Evolutionary conservation across 768 basidiomycete genomes (phyloP), one percentile per base, ranked within the genome.

Genomic region (Porphyrellus cyaneotinctus): DNA sequence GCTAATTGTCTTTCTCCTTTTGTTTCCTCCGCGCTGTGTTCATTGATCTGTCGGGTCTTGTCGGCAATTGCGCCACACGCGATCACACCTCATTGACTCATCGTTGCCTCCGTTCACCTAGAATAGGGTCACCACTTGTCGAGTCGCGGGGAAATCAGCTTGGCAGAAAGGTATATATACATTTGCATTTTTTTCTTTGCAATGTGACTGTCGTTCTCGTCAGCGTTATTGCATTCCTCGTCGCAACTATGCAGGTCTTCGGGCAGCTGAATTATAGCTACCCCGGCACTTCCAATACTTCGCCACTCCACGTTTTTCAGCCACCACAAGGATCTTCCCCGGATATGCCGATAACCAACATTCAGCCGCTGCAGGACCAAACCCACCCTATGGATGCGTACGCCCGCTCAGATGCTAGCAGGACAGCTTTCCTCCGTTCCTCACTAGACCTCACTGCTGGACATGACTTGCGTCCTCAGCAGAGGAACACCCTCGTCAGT

Each of bases 91-190:
- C 26, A 28, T n/a, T n/a, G n/a, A n/a, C n/a, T n/a, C n/a, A n/a
- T n/a, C n/a, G n/a, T n/a, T n/a, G 43, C 35, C 37, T 22, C 23
- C 28, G 17, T 51, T 32, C 23, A 32, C 35, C 47, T 51, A n/a
- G 44, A 43, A 39, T 35, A 41, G 26, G 53, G 35, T 24, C 5
- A 14, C 35, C 10, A 30, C 30, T n/a, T n/a, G n/a, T n/a, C n/a
- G n/a, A n/a, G n/a, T n/a, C n/a, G n/a, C n/a, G n/a, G n/a, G n/a
- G n/a, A n/a, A n/a, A n/a, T n/a, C n/a, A n/a, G n/a, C n/a, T 38
- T 52, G 45, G 33, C 44, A 30, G 37, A 14, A 47, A 57, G 59
- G 64, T 65, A 61, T 55, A 46, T 61, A 51, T 56, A 36, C 22
- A 1, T n/a, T n/a, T 32, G 9, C 30, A 6, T 23, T 14, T 3